phyloP scores from a whole-genome alignment of 352 stramenopile species.

The Ophiocytium majus region DNA sequence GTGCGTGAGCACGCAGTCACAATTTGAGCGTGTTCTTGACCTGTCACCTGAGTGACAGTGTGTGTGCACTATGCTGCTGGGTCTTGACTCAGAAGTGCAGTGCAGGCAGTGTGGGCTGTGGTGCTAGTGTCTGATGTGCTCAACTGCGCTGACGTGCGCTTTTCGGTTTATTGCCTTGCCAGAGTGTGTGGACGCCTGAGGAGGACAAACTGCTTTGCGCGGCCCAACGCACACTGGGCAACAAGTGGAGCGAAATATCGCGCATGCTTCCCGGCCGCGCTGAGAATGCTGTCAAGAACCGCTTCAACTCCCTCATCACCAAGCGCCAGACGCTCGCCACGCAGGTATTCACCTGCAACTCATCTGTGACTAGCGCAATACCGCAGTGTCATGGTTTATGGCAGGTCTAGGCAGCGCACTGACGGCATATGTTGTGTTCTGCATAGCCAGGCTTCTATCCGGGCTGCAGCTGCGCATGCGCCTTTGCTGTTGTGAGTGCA shows the following conservation, averaged over 20 bases:
- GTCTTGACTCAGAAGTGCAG: neutral
- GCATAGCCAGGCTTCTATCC: no score
- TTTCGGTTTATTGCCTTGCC: neutral
- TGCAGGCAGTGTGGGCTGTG: neutral
- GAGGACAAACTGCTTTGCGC: conserved; percentile 60
- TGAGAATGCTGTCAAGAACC: conserved; percentile 97
- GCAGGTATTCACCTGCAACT: neutral
- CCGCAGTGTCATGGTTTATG: neutral
- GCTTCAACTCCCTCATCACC: conserved; percentile 58
- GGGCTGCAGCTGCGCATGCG: no score
- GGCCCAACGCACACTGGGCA: conserved; percentile 50
- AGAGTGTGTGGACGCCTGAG: conserved; percentile 25
- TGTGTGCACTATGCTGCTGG: neutral
- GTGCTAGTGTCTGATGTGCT: neutral
- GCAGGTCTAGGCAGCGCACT: no score
- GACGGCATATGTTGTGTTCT: no score
- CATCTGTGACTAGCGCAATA: neutral
- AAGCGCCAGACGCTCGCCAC: conserved; percentile 13
- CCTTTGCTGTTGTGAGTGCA: neutral
- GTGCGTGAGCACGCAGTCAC: neutral
- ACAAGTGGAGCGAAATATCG: conserved; percentile 90
- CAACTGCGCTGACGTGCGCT: neutral
- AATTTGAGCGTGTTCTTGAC: neutral
- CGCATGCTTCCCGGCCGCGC: conserved; percentile 87
- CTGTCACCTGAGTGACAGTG: neutral